Base-by-base conservation (phyloP, 495 filamentous ascomycete genomes). In the Penicillium parvum region DNA sequence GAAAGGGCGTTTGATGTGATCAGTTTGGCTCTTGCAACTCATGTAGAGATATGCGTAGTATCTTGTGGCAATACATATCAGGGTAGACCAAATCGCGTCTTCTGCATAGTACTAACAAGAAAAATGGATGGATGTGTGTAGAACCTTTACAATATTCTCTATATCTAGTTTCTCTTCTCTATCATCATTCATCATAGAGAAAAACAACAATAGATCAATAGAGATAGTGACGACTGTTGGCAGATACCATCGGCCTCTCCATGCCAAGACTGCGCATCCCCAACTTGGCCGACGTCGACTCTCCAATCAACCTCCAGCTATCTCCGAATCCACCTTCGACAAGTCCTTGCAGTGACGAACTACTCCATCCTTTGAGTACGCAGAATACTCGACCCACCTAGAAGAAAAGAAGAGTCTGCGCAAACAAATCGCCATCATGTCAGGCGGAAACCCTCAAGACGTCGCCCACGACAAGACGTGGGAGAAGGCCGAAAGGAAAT, bases 401-500 rank as follows among this genome's bases (percentile, higher is more conserved):
- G 12, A 15, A 10, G n/a, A 30, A 15, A 6, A 14, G 12, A 2
- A 10, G 5, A 30, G 7, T 16, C 12, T 18, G 3, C 23, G 7
- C 12, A 8, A 16, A 29, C 2, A 29, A 6, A n/a, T 26, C 23
- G 11, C 17, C 16, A 5, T 17, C 15, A 58, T 58, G 55, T 7
- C 57, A 22, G 35, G 45, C 35, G 45, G 46, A 18, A 39, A 54
- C 19, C 16, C 42, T 2, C 40, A 55, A 27, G 50, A 55, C 2
- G 53, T 52, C 17, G 18, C 39, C 17, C 50, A 63, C 20, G 52
- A 53, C 22, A 62, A 62, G 47, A 47, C 61, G 22, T 72, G 68
- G 65, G 49, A 58, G 38, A 64, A 60, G 9, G 62, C 57, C 22
- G 65, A 71, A 50, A 55, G 55, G 32, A 66, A 66, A 43, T 72